These are phyloP conservation scores for Sporothrix euskadiensis DNA, from an alignment of 2,329 filamentous ascomycete species.

Conservation along the genomic window DNA sequence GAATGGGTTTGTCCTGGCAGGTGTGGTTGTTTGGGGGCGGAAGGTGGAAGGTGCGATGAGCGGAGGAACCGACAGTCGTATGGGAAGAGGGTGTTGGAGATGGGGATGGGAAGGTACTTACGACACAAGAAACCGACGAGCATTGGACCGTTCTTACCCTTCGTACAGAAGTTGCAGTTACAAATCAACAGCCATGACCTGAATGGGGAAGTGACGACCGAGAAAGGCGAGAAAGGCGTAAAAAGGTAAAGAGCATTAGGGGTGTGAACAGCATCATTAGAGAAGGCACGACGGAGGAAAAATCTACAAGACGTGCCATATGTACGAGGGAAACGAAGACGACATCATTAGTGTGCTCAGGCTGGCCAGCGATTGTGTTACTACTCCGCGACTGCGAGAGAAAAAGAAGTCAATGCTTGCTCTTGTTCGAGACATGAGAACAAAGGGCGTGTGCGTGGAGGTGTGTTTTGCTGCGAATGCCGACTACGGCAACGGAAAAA, in stretches of 20 bases:
- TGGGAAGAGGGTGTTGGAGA: constrained; percentile 9
- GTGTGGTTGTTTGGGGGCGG: background rate
- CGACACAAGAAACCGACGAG: constrained; percentile 9
- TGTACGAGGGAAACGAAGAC: constrained; percentile 6
- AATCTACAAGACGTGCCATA: constrained; percentile 11
- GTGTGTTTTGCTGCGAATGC: background rate
- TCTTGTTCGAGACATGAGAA: constrained; percentile 10
- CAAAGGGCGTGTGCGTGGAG: background rate
- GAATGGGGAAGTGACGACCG: background rate
- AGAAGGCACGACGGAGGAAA: background rate
- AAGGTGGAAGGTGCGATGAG: constrained; percentile 13
- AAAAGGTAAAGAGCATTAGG: background rate
- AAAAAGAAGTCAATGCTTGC: background rate
- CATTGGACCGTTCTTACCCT: background rate
- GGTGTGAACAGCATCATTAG: background rate
- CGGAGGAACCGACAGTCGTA: constrained; percentile 7
- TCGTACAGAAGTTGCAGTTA: background rate
- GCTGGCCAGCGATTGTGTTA: constrained; percentile 7
- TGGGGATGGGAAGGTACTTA: constrained; percentile 21
- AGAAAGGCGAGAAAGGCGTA: background rate
- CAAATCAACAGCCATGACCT: constrained; percentile 6
- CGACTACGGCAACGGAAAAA: constrained; percentile 4
- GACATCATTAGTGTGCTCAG: background rate
- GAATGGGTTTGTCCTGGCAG: background rate
- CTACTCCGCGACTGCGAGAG: constrained; percentile 1